Percentiles rank a stretch among this genome's conserved stretches.
Conservation (phyloP, 2,329 filamentous ascomycete genomes). For the Fusarium nygamai region DNA sequence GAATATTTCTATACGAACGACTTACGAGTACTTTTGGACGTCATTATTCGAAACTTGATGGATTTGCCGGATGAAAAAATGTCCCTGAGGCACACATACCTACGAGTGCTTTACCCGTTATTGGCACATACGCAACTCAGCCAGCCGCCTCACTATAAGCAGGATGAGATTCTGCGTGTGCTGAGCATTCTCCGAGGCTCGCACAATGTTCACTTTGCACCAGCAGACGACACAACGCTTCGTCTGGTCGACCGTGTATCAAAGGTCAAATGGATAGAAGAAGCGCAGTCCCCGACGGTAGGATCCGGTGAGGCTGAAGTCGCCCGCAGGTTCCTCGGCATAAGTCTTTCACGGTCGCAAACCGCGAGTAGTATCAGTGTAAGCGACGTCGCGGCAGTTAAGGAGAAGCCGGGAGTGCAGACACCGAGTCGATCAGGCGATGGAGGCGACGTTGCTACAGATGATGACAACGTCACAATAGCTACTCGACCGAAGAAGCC, state of each 20-base stretch:
- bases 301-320: conserved; percentile 56
- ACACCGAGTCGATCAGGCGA: conserved; percentile 72
- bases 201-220: conserved; percentile 78
- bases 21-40: conserved; percentile 90
- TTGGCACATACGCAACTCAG: conserved; percentile 91
- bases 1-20: conserved; percentile 99
- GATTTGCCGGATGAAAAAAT: conserved; percentile 87
- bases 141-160: conserved; percentile 89
- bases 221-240: conserved; percentile 81
- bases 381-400: conserved; percentile 79
- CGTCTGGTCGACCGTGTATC: conserved; percentile 80
- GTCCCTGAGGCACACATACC: conserved; percentile 88
- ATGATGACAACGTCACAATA: conserved; percentile 37
- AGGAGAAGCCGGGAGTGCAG: conserved; percentile 83
- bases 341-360: conserved; percentile 72
- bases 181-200: conserved; percentile 74
- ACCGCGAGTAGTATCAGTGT: conserved; percentile 80
- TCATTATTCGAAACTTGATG: conserved; percentile 95
- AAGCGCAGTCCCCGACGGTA: conserved; percentile 42
- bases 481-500: conserved; percentile 55
- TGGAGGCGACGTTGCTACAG: conserved; percentile 37
- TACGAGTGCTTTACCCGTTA: conserved; percentile 90
- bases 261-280: conserved; percentile 74
- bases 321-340: conserved; percentile 72
- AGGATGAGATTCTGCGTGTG: conserved; percentile 81